Evolutionary conservation across 805 yeast species (phyloP), one percentile per base, ranked within the genome.

Genomic region (Pichia insulana): DNA sequence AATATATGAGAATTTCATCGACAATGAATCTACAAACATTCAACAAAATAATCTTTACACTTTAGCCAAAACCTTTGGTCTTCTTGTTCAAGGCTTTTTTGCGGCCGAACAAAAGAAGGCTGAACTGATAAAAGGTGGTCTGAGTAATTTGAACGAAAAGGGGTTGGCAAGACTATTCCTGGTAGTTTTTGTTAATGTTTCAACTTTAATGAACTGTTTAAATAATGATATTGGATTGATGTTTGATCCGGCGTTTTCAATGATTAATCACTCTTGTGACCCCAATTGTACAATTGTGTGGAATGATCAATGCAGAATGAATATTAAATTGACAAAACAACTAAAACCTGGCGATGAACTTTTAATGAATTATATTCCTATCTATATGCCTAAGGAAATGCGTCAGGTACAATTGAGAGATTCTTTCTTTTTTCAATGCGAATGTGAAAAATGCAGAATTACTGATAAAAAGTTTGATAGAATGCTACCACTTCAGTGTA

Each of bases 261-360:
- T 67, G 36, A 59, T 66, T 17, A 68, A 68, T 39, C 73, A 68
- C 51, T 62, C 68, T 7, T 68, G 73, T 48, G 47, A 52, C 5
- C 70, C 71, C 5, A 67, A 67, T 42, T 49, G 59, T 26, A 39
- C 54, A 8, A 36, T 57, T 7, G 42, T 53, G 16, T 59, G 53
- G 53, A 42, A 52, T 20, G 49, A 37, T 31, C 20, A 50, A 7
- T 42, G 49, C 9, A 43, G 41, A 25, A 46, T 54, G 7, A 26
- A 37, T 1, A 17, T 65, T n/a, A 44, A 47, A 8, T 52, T 60
- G 10, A 42, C 55, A 5, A 39, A 44, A 9, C 38, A 45, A 3
- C 45, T 67, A 11, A 35, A 36, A 2, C 33, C 44, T 2, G 54
- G 52, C 10, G 55, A 55, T 15, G 65, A 65, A 36, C 34, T 67